Evolutionary conservation across 345 rosid genomes (phyloP), one percentile per base, ranked within the genome.

Genomic region (Syzygium jambos): DNA sequence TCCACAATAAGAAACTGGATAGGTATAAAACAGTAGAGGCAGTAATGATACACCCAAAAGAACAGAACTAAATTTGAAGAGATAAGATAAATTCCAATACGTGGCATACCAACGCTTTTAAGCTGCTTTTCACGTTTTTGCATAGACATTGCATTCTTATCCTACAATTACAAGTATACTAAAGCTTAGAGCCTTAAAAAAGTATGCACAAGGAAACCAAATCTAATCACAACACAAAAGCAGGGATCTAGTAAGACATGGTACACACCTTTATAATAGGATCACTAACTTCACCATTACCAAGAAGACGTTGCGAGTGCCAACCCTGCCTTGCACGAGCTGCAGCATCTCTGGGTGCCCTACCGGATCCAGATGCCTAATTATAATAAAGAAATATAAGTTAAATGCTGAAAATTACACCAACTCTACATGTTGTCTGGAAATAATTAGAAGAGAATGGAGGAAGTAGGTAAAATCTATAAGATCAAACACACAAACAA

Each of bases 291-390:
- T 95, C 94, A 43, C 92, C 93, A 73, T 91, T 92, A 89, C 92
- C 91, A 55, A 92, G 91, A 88, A 92, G 91, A 49, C 94, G 94
- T 53, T 92, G 95, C 5, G 95, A 92, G 85, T 93, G 96, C 96
- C 98, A 95, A 89, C 98, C 96, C 90, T 93, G 95, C 96, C 94
- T 95, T 17, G 97, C 97, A 88, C 97, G 97, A 46, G 95, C 92
- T 11, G 97, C 97, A 88, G 95, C 93, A 91, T 93, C 95, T 84
- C 96, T 94, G 80, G 95, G 90, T 65, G 94, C 93, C 84, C 98
- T 90, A 86, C 95, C 95, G 4, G 94, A 92, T 78, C 93, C 94
- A 27, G 93, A 89, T 51, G 92, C 91, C 93, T 94, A 88, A 86
- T 91, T 87, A 73, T 15, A 89, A 73, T 65, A 82, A 49, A 84